Evolutionary conservation across 2,329 filamentous ascomycete genomes (phyloP).

Genomic region (Catunica adiposa): DNA sequence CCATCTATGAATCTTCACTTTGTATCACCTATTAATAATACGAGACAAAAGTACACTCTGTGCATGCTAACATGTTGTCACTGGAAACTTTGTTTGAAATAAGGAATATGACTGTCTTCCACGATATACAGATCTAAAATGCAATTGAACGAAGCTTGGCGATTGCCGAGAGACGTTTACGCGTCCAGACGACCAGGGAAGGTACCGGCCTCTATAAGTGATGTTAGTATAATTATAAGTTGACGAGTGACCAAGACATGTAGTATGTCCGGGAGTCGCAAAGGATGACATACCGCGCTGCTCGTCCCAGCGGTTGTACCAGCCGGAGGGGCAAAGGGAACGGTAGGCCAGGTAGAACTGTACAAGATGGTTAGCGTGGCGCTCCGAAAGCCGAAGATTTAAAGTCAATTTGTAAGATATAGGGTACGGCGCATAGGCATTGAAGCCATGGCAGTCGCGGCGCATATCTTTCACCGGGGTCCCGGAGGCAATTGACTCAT

Average conservation of each 20-base stretch:
- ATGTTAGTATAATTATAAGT: constrained; percentile 17
- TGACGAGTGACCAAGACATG: neutral
- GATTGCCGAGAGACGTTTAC: constrained; percentile 22
- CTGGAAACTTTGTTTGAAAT: constrained; percentile 1
- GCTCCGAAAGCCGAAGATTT: neutral
- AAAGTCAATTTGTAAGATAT: neutral
- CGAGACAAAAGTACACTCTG: no score
- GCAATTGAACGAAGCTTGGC: constrained; percentile 14
- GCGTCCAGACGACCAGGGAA: constrained; percentile 51
- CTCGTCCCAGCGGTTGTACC: constrained; percentile 91
- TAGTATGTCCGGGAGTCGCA: neutral
- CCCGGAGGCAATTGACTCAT: neutral
- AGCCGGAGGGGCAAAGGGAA: constrained; percentile 90
- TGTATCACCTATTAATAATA: no score
- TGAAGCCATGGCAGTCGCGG: no score
- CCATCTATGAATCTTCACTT: neutral
- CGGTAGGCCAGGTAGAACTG: constrained; percentile 95
- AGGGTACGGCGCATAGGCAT: neutral
- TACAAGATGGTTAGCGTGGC: neutral
- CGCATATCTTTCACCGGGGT: no score
- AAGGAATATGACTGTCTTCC: constrained; percentile 3
- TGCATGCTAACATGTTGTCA: no score
- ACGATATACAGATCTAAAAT: constrained; percentile 11
- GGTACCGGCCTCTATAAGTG: constrained; percentile 42
- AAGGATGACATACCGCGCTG: constrained; percentile 59